A percentile compares a stretch with the other conserved stretches of the same genome.
phyloP scores from a whole-genome alignment of 208 protist genomes.

The Trypanosoma caninum region DNA sequence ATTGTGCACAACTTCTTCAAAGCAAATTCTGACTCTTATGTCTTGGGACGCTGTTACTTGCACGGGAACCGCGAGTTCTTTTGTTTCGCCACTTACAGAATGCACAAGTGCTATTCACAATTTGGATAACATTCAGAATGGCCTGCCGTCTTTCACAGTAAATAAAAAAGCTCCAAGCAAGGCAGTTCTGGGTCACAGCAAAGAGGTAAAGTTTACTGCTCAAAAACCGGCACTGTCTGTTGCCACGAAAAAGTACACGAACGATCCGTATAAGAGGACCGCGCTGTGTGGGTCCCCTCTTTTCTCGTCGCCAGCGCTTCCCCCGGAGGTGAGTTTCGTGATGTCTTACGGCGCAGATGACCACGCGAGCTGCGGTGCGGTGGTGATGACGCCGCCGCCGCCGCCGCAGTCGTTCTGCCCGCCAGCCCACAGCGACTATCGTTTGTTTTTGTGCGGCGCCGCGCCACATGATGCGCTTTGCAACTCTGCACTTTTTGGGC shows the following conservation, averaged over 20 bases:
- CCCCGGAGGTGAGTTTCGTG: conserved; percentile 55
- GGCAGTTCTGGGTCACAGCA: not conserved
- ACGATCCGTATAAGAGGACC: conserved; percentile 47
- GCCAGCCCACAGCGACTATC: not conserved
- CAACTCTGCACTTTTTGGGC: too few relatives aligned
- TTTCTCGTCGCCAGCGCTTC: conserved; percentile 27
- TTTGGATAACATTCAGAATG: conserved; percentile 65
- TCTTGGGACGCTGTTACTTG: conserved; percentile 4
- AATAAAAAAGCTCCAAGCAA: not conserved
- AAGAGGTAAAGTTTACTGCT: not conserved
- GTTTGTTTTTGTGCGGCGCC: not conserved
- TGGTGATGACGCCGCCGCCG: not conserved
- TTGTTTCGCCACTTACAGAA: conserved; percentile 47
- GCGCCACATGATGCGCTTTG: too few relatives aligned
- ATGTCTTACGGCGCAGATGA: conserved; percentile 48
- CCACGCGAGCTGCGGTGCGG: too few relatives aligned
- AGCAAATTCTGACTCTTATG: conserved; percentile 3
- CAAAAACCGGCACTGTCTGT: conserved; percentile 17
- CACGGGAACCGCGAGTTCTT: not conserved
- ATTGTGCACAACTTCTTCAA: too few relatives aligned
- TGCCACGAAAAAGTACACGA: conserved; percentile 2
- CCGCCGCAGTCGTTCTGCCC: not conserved
- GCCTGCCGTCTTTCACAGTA: not conserved
- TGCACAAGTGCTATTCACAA: conserved; percentile 78
- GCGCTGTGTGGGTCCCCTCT: conserved; percentile 20